Conservation (phyloP, 306 rosid species). For the Castanopsis chinensis region DNA sequence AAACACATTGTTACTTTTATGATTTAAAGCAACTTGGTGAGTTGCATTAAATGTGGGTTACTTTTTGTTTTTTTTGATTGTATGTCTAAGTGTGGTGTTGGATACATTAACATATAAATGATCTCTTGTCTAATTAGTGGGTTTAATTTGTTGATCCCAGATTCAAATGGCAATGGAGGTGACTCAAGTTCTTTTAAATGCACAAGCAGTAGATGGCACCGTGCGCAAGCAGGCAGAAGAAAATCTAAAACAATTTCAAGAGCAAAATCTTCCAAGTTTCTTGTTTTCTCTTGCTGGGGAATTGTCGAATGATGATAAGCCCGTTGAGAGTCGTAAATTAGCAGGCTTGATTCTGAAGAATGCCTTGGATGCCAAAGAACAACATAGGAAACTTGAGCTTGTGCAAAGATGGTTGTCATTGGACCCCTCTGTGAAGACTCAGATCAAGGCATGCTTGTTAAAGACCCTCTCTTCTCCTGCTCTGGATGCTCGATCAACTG, state of each 20-base stretch:
- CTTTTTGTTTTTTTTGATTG: background rate
- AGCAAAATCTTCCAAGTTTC: slow-evolving; percentile 83
- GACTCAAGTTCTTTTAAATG: slow-evolving; percentile 85
- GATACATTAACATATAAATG: background rate
- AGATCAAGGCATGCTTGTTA: slow-evolving; percentile 70
- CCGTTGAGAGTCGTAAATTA: slow-evolving; percentile 75
- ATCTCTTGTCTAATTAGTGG: background rate
- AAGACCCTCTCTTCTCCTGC: slow-evolving; percentile 71
- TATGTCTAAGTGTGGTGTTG: background rate
- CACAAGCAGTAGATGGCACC: slow-evolving; percentile 77
- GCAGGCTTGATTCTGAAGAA: slow-evolving; percentile 91
- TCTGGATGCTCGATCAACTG: slow-evolving; percentile 81
- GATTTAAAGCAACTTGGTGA: background rate
- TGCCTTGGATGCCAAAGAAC: slow-evolving; percentile 92
- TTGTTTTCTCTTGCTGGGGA: slow-evolving; percentile 87
- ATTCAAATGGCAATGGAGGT: slow-evolving; percentile 82
- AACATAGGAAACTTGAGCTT: slow-evolving; percentile 76
- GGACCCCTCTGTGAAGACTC: slow-evolving; percentile 63
- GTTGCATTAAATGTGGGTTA: background rate
- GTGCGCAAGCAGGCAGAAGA: slow-evolving; percentile 88
- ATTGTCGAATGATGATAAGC: slow-evolving; percentile 87
- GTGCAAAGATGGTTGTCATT: slow-evolving; percentile 79
- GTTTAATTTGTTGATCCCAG: slow-evolving; percentile 19
- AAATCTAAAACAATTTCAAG: slow-evolving; percentile 76
- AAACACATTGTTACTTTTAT: background rate